Evolutionary conservation across 2,329 filamentous ascomycete genomes (phyloP), one percentile per base, ranked within the genome.

Genomic region (Penicillium paneum): DNA sequence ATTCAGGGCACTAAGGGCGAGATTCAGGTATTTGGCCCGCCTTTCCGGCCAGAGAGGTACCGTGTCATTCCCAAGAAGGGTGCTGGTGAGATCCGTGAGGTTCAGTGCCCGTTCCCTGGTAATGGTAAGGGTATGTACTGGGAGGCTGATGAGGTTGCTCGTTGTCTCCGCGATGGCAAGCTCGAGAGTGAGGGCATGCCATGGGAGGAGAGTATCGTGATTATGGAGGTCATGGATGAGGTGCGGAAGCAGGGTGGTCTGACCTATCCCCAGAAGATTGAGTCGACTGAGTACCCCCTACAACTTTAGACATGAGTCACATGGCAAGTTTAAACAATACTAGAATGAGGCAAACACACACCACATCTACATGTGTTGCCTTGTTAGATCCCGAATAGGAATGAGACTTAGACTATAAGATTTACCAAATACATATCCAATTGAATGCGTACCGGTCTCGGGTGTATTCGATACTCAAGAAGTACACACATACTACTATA

Each of bases 71-170:
- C 78, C 60, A 79, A 78, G 45, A 71, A 74, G 52, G 70, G 70
- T 28, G 78, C 77, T 46, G 74, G 77, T 39, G 79, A 83, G 63
- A 61, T 72, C 6, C 63, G 65, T 44, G 69, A 76, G 38, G 67
- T 74, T 62, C 70, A 73, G 41, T 67, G 63, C 49, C 64, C 68
- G 12, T 75, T 81, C 54, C 83, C 84, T 28, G 81, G 78, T 13
- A 74, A 78, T 63, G 90, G 90, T 11, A 87, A 90, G 60, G 91
- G 90, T 46, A 94, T 95, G 89, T 94, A 90, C 76, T 93, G 87
- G 87, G 88, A 92, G 71, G 90, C 90, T 1, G 89, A 92, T 70
- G 89, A 91, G 77, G 87, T 84, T 60, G 89, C 87, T 28, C 80
- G 86, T 42, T 90, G 88, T 62, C 68, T 96, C 54, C 79, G 87